Evolutionary conservation across 164 flowering plant species (phyloP).

Genomic region (Magnolia changhungtana): DNA sequence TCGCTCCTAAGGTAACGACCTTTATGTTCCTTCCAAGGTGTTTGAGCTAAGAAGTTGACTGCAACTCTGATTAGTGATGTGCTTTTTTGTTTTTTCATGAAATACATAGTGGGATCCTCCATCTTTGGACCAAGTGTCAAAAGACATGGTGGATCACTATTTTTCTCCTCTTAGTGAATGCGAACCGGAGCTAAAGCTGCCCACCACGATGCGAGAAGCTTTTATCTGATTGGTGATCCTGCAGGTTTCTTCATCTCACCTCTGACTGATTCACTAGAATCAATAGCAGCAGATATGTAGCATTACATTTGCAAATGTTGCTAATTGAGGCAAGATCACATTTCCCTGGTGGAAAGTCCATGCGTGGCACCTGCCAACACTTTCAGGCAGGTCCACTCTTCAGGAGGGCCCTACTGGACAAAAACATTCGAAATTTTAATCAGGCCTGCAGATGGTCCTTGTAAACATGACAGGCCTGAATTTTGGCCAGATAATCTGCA

Average conservation of each 20-base stretch:
- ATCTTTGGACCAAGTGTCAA: conserved; percentile 50
- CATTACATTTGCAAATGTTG: no score
- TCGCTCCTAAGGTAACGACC: conserved; percentile 72
- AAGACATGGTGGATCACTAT: conserved; percentile 80
- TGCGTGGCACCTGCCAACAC: no score
- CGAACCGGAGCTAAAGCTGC: conserved; percentile 69
- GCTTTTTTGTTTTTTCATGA: neutral
- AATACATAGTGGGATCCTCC: conserved; percentile 84
- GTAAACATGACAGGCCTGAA: no score
- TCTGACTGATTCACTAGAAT: no score
- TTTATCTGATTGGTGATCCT: conserved; percentile 27
- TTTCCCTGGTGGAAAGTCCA: no score
- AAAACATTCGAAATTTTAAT: no score
- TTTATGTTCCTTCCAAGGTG: neutral
- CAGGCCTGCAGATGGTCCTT: no score
- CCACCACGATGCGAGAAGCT: conserved; percentile 67
- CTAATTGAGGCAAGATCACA: no score
- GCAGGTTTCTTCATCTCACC: neutral
- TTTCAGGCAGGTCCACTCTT: no score
- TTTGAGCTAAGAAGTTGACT: neutral
- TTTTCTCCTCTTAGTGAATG: conserved; percentile 50
- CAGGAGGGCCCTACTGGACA: no score
- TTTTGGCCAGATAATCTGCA: no score
- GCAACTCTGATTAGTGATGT: neutral
- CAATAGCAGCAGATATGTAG: no score